phyloP scores from a whole-genome alignment of 768 basidiomycete species.

The Pholiota microspora region DNA sequence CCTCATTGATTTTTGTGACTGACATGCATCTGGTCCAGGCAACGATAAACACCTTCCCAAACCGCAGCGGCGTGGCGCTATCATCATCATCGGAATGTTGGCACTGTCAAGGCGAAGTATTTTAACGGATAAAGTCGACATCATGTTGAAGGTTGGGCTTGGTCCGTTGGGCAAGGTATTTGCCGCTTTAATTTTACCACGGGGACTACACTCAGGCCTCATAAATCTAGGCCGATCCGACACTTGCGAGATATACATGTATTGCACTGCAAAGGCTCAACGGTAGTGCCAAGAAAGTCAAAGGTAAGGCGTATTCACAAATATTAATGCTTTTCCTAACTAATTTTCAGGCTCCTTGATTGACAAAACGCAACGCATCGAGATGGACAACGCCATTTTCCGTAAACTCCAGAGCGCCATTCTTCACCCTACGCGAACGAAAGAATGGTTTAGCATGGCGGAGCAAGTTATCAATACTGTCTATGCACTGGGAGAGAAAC shows the following conservation, averaged over 20 bases:
- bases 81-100: constrained; percentile 97
- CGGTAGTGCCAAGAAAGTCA: constrained; percentile 95
- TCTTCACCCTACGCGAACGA: constrained; percentile 74
- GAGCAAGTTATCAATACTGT: constrained; percentile 97
- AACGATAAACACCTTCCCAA: constrained; percentile 72
- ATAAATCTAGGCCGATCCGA: constrained; percentile 68
- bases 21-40: constrained; percentile 40
- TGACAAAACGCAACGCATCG: constrained; percentile 82
- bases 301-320: constrained; percentile 50
- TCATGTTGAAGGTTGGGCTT: constrained; percentile 82
- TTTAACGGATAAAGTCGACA: constrained; percentile 71
- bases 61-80: constrained; percentile 88
- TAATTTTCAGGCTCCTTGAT: constrained; percentile 67
- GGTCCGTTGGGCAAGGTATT: constrained; percentile 80
- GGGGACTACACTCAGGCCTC: background rate
- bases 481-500: constrained; percentile 92
- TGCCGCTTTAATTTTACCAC: background rate
- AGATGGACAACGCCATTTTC: constrained; percentile 88
- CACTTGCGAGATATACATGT: constrained; percentile 90
- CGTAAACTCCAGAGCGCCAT: constrained; percentile 78
- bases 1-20: background rate
- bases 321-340: background rate
- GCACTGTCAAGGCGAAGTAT: constrained; percentile 84
- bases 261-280: constrained; percentile 89
- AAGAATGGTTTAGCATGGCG: constrained; percentile 96